These are phyloP conservation scores for Aspergillus sp. DNA, from an alignment of 2,329 filamentous ascomycete species.

Conservation along the genomic window DNA sequence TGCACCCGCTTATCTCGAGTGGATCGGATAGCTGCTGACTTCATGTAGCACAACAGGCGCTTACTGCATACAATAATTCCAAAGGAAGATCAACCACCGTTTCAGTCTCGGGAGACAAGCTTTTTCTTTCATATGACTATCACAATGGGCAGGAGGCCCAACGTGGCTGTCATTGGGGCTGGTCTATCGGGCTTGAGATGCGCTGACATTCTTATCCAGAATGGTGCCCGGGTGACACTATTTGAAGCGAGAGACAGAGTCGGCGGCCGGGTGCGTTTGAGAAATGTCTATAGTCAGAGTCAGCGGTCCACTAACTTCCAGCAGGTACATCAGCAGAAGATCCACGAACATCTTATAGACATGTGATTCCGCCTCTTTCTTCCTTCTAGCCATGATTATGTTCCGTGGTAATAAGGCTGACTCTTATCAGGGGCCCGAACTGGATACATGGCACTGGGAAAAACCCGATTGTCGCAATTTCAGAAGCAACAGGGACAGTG, in stretches of 20 bases:
- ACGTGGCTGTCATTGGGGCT: slow-evolving; percentile 62
- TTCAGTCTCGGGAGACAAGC: background rate
- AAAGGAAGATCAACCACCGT: background rate
- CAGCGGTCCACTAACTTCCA: slow-evolving; percentile 13
- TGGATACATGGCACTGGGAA: slow-evolving; percentile 65
- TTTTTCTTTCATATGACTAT: background rate
- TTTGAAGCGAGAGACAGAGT: slow-evolving; percentile 61
- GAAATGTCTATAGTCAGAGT: background rate
- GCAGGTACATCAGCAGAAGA: slow-evolving; percentile 53
- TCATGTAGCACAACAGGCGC: background rate
- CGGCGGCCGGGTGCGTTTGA: slow-evolving; percentile 56
- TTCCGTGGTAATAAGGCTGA: slow-evolving; percentile 16
- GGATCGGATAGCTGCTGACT: background rate
- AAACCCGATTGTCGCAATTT: slow-evolving; percentile 62
- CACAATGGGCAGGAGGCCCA: slow-evolving; percentile 45
- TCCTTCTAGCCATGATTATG: background rate
- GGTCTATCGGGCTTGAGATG: slow-evolving; percentile 62
- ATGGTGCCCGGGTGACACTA: slow-evolving; percentile 60
- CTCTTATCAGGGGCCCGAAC: slow-evolving; percentile 56
- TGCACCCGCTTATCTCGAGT: background rate
- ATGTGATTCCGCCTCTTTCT: slow-evolving; percentile 47
- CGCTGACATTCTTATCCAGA: slow-evolving; percentile 59
- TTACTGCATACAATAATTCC: background rate
- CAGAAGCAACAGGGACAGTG: slow-evolving; percentile 53
- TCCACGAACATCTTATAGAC: slow-evolving; percentile 56